Evolutionary conservation across 2,329 filamentous ascomycete genomes (phyloP), one percentile per base, ranked within the genome.

Genomic region (Neofusicoccum parvum): DNA sequence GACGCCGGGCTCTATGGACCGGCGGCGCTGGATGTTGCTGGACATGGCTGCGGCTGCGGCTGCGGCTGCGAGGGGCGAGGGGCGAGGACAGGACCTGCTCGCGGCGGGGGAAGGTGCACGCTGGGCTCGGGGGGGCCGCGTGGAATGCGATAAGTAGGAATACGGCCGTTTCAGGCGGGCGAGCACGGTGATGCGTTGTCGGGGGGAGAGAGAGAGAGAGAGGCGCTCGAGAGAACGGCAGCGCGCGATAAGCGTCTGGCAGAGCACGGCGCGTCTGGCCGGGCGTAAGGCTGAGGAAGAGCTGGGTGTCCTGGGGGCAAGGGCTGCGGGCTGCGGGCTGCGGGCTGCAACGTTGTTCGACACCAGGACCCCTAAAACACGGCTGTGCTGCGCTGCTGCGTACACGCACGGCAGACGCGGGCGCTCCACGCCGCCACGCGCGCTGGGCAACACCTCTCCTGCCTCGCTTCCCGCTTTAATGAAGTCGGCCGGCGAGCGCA

Each of bases 1-100:
- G n/a, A 53, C 36, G 43, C 63, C 63, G 23, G 63, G 63, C 53
- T 65, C 63, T 46, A 59, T 58, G 63, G 63, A 65, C n/a, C 53
- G 11, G 63, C 63, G 63, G 15, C 63, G 63, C 43, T 65, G 63
- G 10, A 65, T 48, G 54, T 46, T 59, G 43, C 43, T 58, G 45
- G 63, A 27, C 63, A 65, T 65, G 51, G 32, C 37, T 60, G 23
- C 23, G 20, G 20, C 20, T 5, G 56, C 14, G 41, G 12, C n/a
- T 23, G 41, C 15, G 20, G 10, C 2, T 11, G n/a, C 14, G 39
- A 5, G 17, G 14, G n/a, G 51, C 34, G 34, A 15, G 51, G 15
- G 51, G 15, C n/a, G 27, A 32, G 27, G 27, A 32, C 27, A 32
- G 27, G 27, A 32, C 27, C 27, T 32, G 27, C 27, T 32, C 27